phyloP scores from a whole-genome alignment of 2,329 filamentous ascomycete genomes.

The Clonostachys solani region DNA sequence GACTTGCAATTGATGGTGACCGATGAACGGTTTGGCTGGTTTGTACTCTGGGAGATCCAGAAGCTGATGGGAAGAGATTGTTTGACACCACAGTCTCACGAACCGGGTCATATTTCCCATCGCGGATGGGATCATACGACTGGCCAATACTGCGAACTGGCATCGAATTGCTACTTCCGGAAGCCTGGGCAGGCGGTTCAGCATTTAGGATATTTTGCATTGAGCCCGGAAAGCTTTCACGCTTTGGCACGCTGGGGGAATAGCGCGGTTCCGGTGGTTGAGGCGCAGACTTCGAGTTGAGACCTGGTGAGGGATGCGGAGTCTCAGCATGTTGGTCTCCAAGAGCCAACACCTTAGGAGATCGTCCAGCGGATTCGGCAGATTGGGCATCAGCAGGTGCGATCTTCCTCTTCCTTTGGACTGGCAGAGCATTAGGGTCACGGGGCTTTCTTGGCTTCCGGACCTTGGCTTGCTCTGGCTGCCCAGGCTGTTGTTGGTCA shows the following conservation, averaged over 20 bases:
- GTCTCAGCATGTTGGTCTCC: neutral
- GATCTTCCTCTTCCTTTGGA: slow-evolving; percentile 51
- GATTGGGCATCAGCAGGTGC: slow-evolving; percentile 26
- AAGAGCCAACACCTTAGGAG: slow-evolving; percentile 3
- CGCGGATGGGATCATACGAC: slow-evolving; percentile 83
- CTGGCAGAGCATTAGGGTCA: slow-evolving; percentile 53
- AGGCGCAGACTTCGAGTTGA: neutral
- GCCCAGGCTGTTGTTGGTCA: slow-evolving; percentile 10
- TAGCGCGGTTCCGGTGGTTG: slow-evolving; percentile 22
- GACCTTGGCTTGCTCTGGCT: slow-evolving; percentile 37
- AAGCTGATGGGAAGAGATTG: slow-evolving; percentile 36
- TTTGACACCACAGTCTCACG: slow-evolving; percentile 56
- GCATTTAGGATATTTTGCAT: slow-evolving; percentile 55
- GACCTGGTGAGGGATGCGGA: neutral
- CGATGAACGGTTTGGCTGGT: slow-evolving; percentile 23
- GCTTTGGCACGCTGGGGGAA: slow-evolving; percentile 43
- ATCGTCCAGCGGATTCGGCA: slow-evolving; percentile 17
- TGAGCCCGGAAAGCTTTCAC: slow-evolving; percentile 44
- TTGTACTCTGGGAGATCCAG: slow-evolving; percentile 41
- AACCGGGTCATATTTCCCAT: slow-evolving; percentile 62
- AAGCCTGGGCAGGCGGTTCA: slow-evolving; percentile 40
- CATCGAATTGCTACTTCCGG: slow-evolving; percentile 29
- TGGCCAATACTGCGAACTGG: slow-evolving; percentile 66
- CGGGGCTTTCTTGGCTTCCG: slow-evolving; percentile 52
- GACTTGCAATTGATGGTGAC: slow-evolving; percentile 86